Evolutionary conservation across 805 yeast genomes (phyloP).

Genomic region (Ogataea chonburiensis): DNA sequence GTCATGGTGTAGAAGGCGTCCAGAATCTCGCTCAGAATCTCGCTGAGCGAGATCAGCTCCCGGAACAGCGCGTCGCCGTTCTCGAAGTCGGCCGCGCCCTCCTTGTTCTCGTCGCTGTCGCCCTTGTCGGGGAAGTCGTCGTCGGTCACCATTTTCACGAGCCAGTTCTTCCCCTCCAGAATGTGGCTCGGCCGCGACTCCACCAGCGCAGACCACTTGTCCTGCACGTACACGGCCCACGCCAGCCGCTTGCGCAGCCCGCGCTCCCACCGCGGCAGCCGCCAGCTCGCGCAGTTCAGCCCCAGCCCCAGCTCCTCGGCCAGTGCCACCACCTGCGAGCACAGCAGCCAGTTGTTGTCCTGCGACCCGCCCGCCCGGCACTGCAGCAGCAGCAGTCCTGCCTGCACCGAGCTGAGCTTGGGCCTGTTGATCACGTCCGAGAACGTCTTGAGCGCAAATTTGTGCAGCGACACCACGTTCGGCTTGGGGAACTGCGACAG

Average conservation of each 20-base stretch:
- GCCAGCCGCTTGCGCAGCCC: slow-evolving; percentile 84
- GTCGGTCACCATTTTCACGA: slow-evolving; percentile 62
- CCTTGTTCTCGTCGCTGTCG: slow-evolving; percentile 36
- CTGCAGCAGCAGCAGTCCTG: slow-evolving; percentile 77
- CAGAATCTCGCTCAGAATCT: slow-evolving; percentile 68
- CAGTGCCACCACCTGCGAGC: slow-evolving; percentile 82
- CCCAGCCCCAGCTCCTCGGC: slow-evolving; percentile 92
- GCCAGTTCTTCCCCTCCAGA: slow-evolving; percentile 72
- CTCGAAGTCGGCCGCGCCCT: slow-evolving; percentile 66
- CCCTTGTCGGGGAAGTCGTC: slow-evolving; percentile 76
- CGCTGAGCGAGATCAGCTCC: slow-evolving; percentile 63
- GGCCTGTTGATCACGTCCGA: slow-evolving; percentile 80
- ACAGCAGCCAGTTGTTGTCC: slow-evolving; percentile 77
- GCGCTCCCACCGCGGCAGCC: slow-evolving; percentile 92
- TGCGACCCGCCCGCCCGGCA: slow-evolving; percentile 45
- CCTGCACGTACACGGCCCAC: slow-evolving; percentile 94
- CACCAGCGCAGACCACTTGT: slow-evolving; percentile 82
- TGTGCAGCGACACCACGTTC: slow-evolving; percentile 64
- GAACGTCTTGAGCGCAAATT: slow-evolving; percentile 64
- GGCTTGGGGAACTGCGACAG: slow-evolving; percentile 78
- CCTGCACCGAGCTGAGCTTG: slow-evolving; percentile 86
- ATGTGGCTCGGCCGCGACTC: slow-evolving; percentile 86
- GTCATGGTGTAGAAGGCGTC: slow-evolving; percentile 69
- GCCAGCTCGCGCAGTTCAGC: slow-evolving; percentile 88
- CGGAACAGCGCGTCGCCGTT: slow-evolving; percentile 69